phyloP scores from a whole-genome alignment of 331 rosid species.

The Malus hybrid region DNA sequence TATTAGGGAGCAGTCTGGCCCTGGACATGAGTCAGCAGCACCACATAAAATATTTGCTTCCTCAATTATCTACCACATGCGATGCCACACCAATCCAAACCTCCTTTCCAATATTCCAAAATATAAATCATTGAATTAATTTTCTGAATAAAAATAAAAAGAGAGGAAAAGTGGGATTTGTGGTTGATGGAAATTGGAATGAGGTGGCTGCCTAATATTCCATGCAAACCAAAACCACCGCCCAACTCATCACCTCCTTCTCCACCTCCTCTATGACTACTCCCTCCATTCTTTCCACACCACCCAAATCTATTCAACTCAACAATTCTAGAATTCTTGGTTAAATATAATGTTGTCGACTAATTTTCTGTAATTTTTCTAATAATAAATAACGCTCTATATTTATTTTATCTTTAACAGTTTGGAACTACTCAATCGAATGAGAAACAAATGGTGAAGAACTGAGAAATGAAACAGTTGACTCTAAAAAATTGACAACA shows the following conservation, averaged over 20 bases:
- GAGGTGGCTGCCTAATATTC: constrained; percentile 6
- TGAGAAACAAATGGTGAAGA: too few relatives aligned
- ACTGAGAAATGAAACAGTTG: too few relatives aligned
- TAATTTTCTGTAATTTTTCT: neutral
- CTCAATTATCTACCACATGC: neutral
- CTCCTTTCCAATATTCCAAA: neutral
- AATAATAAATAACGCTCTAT: neutral
- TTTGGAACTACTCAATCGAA: fast-evolving
- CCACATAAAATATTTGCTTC: neutral
- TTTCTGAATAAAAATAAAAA: neutral
- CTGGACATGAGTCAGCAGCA: constrained; percentile 27
- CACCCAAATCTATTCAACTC: neutral
- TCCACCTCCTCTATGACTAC: neutral
- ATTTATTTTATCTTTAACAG: too few relatives aligned
- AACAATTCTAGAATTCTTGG: neutral
- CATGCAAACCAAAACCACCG: neutral
- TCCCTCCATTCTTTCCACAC: too few relatives aligned
- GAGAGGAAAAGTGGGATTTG: neutral
- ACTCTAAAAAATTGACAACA: too few relatives aligned
- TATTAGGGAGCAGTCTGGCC: neutral
- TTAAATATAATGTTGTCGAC: neutral
- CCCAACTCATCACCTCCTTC: neutral
- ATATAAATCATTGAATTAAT: neutral
- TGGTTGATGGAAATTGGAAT: neutral
- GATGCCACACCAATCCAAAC: neutral